phyloP scores from a whole-genome alignment of 1,284 basidiomycete genomes.

The Irpex sp. region DNA sequence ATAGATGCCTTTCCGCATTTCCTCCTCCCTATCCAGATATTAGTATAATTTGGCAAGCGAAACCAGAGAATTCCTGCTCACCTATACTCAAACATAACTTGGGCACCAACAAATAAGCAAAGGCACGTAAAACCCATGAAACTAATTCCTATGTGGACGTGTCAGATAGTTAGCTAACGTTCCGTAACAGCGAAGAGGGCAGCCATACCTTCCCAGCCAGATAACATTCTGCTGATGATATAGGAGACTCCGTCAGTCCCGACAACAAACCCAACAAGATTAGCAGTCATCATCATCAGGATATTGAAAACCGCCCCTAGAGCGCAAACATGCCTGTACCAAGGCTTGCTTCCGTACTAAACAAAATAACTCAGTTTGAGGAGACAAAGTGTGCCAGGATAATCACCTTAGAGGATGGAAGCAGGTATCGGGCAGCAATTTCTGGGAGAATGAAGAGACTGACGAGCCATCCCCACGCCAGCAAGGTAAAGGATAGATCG shows the following conservation, averaged over 20 bases:
- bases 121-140: conserved; percentile 74
- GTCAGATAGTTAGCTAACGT: conserved; percentile 5
- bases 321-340: conserved; percentile 92
- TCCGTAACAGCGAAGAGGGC: not conserved
- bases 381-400: not conserved
- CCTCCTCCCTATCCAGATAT: conserved; percentile 37
- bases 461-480: conserved; percentile 98
- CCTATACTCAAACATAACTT: conserved; percentile 97
- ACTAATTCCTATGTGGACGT: conserved; percentile 57
- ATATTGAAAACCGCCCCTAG: conserved; percentile 90
- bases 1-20: conserved; percentile 56
- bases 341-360: conserved; percentile 74
- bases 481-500: conserved; percentile 88
- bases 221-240: conserved; percentile 74
- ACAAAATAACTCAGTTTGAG: not conserved
- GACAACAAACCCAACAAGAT: conserved; percentile 95
- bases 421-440: conserved; percentile 65
- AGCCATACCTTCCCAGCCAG: conserved; percentile 67
- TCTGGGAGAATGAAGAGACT: conserved; percentile 94
- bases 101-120: conserved; percentile 86
- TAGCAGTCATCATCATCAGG: conserved; percentile 92
- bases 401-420: conserved; percentile 73
- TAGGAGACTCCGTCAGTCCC: conserved; percentile 87
- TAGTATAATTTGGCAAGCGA: not conserved
- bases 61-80: conserved; percentile 34